Percentiles rank a stretch among this genome's conserved stretches.
Evolutionary conservation across 2,329 filamentous ascomycete species (phyloP).

Genomic region (Cytospora mali): DNA sequence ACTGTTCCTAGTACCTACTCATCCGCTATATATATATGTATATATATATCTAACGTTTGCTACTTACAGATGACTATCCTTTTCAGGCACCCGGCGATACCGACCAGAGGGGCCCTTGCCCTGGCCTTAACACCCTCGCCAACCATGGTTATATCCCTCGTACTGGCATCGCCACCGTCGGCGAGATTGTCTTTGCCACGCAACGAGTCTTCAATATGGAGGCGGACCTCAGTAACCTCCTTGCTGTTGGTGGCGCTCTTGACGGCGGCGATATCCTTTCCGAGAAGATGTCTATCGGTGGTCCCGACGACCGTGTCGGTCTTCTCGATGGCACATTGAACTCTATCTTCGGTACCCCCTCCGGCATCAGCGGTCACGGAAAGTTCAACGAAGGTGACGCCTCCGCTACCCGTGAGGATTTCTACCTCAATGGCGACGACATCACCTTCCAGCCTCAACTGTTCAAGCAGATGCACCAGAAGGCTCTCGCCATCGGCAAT

Average conservation of each 20-base stretch:
- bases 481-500: conserved; percentile 27
- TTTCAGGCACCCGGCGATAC: neutral
- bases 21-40: neutral
- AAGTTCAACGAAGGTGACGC: conserved; percentile 30
- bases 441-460: conserved; percentile 30
- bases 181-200: conserved; percentile 26
- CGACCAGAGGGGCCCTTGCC: conserved; percentile 34
- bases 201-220: conserved; percentile 27
- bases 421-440: conserved; percentile 28
- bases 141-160: conserved; percentile 42
- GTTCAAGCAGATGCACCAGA: conserved; percentile 30
- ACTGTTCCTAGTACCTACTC: neutral
- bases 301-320: conserved; percentile 27
- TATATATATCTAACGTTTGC: neutral
- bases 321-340: conserved; percentile 25
- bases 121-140: conserved; percentile 41
- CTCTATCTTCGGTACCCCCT: conserved; percentile 26
- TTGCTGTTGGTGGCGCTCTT: conserved; percentile 19
- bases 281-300: conserved; percentile 27
- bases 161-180: conserved; percentile 27
- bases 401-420: conserved; percentile 30
- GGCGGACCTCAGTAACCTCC: conserved; percentile 22
- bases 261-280: conserved; percentile 28
- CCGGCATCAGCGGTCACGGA: conserved; percentile 27
- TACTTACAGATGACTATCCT: neutral